Base-by-base conservation (phyloP, 169 alveolate genomes). In the Hepatocystis sp. region DNA sequence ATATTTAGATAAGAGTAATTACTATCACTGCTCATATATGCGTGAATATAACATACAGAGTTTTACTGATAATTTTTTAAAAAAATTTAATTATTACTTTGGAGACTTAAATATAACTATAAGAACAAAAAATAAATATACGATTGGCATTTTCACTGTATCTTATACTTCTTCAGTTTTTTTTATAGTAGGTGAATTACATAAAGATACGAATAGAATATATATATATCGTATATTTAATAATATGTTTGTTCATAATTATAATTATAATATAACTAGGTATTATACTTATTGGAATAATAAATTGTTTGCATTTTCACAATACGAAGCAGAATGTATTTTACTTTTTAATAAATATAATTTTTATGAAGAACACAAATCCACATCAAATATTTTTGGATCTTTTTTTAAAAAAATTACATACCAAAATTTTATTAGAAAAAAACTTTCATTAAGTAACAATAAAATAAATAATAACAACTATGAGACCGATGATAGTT, bases 281-380 rank as follows among this genome's bases (percentile, higher is more conserved):
- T 81, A 81, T 81, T 81, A 61, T 17, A 81, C 89, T 11, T 81
- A 52, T 21, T 81, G 89, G 89, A 81, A 81, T 10, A 42, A 49
- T 17, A 47, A 49, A n/a, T 21, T 81, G 5, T 81, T 61, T 19
- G 89, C 67, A 8, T 81, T 81, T 39, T 53, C 58, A 10, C 89
- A 81, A 53, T 81, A 81, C 36, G 89, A 81, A 40, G 84, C 89
- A 21, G 89, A 81, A 44, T 81, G 89, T 52, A 30, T 81, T 11
- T 27, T 81, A 4, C 67, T 81, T 10, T 81, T 81, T 53, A 52
- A 81, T 32, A 60, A 30, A 46, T 81, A 81, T 40, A 46, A 65
- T 11, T 30, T 81, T 21, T 81, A 81, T 21, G 88, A 60, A 51
- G 60, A 60, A 40, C 40, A 71, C 17, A 2, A 36, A 36, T 11